These are phyloP conservation scores for Gossypium australe DNA, from an alignment of 345 rosid genomes.

Conservation along the genomic window DNA sequence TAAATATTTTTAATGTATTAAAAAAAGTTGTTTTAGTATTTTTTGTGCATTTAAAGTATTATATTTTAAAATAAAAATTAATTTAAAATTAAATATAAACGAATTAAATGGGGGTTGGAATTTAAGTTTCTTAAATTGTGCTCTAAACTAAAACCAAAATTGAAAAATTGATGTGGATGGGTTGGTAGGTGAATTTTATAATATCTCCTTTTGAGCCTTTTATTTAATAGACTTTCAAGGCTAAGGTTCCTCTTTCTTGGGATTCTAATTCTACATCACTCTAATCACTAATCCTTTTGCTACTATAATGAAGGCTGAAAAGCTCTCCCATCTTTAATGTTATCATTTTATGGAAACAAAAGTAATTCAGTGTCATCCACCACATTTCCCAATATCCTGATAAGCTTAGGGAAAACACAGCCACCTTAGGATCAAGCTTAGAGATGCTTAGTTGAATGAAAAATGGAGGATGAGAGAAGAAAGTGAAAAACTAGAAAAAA, in stretches of 20 bases:
- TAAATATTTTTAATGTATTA: too few relatives aligned
- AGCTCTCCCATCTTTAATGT: background rate
- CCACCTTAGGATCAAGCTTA: background rate
- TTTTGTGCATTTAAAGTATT: too few relatives aligned
- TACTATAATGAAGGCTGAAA: background rate
- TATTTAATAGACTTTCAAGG: background rate
- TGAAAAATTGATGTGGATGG: too few relatives aligned
- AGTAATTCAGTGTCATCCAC: background rate
- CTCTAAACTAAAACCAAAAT: too few relatives aligned
- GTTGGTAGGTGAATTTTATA: background rate
- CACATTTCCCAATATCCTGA: constrained; percentile 75
- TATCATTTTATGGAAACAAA: background rate
- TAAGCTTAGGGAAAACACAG: constrained; percentile 43
- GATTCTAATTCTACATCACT: background rate
- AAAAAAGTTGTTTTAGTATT: too few relatives aligned
- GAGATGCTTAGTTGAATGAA: too few relatives aligned
- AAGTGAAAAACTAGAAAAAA: too few relatives aligned
- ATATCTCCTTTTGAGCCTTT: constrained; percentile 1
- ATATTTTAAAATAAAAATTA: too few relatives aligned
- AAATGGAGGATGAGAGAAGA: too few relatives aligned
- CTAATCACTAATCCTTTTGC: background rate
- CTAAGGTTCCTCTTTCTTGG: background rate
- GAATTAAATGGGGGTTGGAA: too few relatives aligned
- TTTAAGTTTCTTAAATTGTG: too few relatives aligned
- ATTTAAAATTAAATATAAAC: too few relatives aligned